A percentile compares a stretch with the other conserved stretches of the same genome.
phyloP scores from a whole-genome alignment of 2,329 filamentous ascomycete species.

The Trichoderma arundinaceum region DNA sequence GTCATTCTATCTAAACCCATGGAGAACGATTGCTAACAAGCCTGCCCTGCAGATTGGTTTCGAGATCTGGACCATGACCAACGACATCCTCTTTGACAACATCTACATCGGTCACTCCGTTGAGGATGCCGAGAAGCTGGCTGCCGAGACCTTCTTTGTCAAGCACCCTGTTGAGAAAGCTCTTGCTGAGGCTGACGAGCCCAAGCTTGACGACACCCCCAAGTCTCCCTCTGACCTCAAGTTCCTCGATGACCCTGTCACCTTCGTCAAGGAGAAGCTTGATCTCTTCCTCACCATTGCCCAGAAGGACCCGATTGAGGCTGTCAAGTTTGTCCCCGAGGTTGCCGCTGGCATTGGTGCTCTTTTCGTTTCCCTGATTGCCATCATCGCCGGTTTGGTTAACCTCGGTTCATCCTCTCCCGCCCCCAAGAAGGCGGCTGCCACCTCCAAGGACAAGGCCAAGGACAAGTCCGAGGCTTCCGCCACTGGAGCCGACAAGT shows the following conservation, averaged over 20 bases:
- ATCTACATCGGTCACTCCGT: slow-evolving; percentile 99
- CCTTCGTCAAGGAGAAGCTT: slow-evolving; percentile 89
- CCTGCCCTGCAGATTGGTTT: slow-evolving; percentile 77
- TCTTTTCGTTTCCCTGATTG: slow-evolving; percentile 70
- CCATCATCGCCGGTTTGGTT: slow-evolving; percentile 71
- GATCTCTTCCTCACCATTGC: slow-evolving; percentile 87
- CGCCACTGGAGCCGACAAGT: slow-evolving; percentile 69
- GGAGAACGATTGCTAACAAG: background rate
- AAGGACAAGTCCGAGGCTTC: slow-evolving; percentile 72
- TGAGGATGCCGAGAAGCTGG: slow-evolving; percentile 88
- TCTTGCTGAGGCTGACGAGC: slow-evolving; percentile 77
- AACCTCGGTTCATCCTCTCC: slow-evolving; percentile 68
- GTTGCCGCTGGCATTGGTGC: slow-evolving; percentile 81
- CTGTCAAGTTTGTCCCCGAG: slow-evolving; percentile 88
- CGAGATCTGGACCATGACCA: slow-evolving; percentile 99
- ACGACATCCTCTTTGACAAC: slow-evolving; percentile 98
- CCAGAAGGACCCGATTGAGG: slow-evolving; percentile 80
- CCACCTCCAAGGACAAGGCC: slow-evolving; percentile 70
- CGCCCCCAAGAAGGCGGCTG: slow-evolving; percentile 74
- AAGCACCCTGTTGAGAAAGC: slow-evolving; percentile 86
- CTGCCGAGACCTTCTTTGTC: slow-evolving; percentile 85
- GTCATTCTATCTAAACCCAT: too few relatives aligned
- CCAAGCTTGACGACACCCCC: slow-evolving; percentile 69
- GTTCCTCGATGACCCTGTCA: slow-evolving; percentile 89
- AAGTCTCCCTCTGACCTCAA: slow-evolving; percentile 77